Conservation (phyloP, 345 rosid species). For the Brassica rapa region DNA sequence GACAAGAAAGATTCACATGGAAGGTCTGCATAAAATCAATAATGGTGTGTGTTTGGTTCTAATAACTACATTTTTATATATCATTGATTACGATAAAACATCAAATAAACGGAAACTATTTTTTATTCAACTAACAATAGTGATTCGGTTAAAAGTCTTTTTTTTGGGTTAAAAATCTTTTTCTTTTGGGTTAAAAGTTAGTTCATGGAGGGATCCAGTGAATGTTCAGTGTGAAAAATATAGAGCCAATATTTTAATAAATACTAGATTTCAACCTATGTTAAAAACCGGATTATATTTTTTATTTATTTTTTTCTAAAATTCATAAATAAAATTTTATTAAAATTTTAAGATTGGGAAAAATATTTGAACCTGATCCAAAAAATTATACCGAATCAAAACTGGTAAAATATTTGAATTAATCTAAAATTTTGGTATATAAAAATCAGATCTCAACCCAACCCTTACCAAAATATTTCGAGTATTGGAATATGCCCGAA, state of each 20-base stretch:
- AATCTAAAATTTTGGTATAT: too few species aligned
- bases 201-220: background rate
- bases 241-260: background rate
- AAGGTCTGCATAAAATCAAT: conserved; percentile 25
- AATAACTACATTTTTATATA: background rate
- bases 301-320: too few species aligned
- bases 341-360: too few species aligned
- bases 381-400: too few species aligned
- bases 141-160: background rate
- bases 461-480: too few species aligned
- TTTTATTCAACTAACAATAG: conserved; percentile 8
- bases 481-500: too few species aligned
- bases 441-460: too few species aligned
- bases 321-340: too few species aligned
- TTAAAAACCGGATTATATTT: too few species aligned
- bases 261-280: too few species aligned
- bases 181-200: background rate
- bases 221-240: background rate
- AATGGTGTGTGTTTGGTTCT: conserved; percentile 16
- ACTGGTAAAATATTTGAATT: too few species aligned
- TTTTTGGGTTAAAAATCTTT: background rate
- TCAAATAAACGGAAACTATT: background rate
- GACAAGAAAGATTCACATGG: conserved; percentile 37
- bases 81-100: conserved; percentile 8
- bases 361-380: too few species aligned